Evolutionary conservation across 2,329 filamentous ascomycete genomes (phyloP).

Genomic region (Trichophyton benhamiae): DNA sequence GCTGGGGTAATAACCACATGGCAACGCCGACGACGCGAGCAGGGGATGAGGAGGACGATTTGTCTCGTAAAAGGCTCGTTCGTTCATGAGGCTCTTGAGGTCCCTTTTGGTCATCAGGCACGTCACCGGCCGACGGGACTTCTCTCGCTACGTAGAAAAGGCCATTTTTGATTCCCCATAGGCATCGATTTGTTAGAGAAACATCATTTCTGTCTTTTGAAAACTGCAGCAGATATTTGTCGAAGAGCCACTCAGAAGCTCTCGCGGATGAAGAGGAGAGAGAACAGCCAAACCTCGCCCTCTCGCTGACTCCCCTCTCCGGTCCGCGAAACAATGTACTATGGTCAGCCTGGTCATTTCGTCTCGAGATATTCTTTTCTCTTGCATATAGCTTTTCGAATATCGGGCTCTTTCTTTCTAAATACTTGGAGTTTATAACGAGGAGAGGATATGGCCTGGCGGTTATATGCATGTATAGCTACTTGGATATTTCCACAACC

Average conservation of each 20-base stretch:
- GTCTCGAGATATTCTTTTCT: neutral
- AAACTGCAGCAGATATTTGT: conserved; percentile 36
- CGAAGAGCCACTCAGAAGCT: neutral
- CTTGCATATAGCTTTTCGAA: neutral
- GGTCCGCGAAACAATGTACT: neutral
- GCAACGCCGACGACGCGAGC: conserved; percentile 53
- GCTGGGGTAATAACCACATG: conserved; percentile 56
- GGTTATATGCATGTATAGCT: conserved; percentile 1
- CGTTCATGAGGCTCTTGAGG: conserved; percentile 12
- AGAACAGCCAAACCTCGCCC: neutral
- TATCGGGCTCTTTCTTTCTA: neutral
- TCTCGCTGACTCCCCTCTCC: neutral
- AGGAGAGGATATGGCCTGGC: neutral
- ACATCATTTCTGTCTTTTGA: conserved; percentile 47
- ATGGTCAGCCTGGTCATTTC: neutral
- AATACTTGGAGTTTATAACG: neutral
- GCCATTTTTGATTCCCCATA: conserved; percentile 57
- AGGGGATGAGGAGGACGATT: neutral
- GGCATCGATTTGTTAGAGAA: conserved; percentile 53
- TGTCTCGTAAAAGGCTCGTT: conserved; percentile 7
- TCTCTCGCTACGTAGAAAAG: conserved; percentile 60
- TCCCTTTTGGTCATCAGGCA: conserved; percentile 7
- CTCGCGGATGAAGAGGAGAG: conserved; percentile 5
- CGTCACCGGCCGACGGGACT: neutral
- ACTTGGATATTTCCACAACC: neutral